Percentiles rank a stretch among this genome's conserved stretches.
phyloP scores from a whole-genome alignment of 2,329 filamentous ascomycete genomes.

The Pyrenochaeta sp. region DNA sequence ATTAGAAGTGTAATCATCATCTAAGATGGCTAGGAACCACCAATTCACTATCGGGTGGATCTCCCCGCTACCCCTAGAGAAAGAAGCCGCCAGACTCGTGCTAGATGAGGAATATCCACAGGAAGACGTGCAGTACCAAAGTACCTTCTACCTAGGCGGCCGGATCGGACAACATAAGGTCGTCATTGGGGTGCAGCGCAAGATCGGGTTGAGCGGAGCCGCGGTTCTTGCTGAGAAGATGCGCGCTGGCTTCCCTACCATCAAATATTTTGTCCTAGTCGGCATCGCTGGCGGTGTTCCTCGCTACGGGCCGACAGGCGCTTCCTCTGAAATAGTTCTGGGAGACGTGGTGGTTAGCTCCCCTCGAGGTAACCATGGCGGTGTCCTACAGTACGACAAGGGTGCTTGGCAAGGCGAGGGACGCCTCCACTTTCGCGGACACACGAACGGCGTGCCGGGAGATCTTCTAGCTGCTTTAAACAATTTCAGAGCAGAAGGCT shows the following conservation, averaged over 20 bases:
- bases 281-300: constrained; percentile 31
- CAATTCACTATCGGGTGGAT: constrained; percentile 45
- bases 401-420: constrained; percentile 20
- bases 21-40: constrained; percentile 10
- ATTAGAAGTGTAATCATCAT: neutral
- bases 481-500: constrained; percentile 11
- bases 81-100: constrained; percentile 35
- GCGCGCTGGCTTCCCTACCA: constrained; percentile 15
- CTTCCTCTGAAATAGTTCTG: constrained; percentile 20
- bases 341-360: constrained; percentile 29
- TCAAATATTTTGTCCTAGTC: constrained; percentile 22
- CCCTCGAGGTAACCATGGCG: constrained; percentile 21
- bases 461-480: constrained; percentile 16
- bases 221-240: constrained; percentile 18
- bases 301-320: constrained; percentile 19
- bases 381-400: constrained; percentile 29
- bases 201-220: constrained; percentile 6
- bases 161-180: constrained; percentile 17
- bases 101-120: constrained; percentile 34
- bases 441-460: constrained; percentile 15
- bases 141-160: constrained; percentile 11
- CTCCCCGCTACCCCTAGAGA: constrained; percentile 41
- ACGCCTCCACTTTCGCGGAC: constrained; percentile 14
- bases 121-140: constrained; percentile 8
- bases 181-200: constrained; percentile 12